phyloP scores from a whole-genome alignment of 129 eudicot genomes.

The Ambrosia artemisiifolia region DNA sequence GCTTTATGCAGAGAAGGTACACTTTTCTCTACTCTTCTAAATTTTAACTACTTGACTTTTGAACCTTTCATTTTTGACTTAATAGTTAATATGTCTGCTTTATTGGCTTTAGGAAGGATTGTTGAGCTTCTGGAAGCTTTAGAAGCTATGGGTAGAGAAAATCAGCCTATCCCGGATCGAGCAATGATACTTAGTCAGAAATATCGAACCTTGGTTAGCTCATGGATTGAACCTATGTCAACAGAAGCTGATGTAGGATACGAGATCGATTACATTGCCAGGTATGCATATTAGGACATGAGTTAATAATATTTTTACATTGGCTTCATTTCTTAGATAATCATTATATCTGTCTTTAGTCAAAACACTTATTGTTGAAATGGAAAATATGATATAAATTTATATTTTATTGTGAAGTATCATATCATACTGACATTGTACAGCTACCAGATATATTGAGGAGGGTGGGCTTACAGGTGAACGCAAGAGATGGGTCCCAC shows the following conservation, averaged over 20 bases:
- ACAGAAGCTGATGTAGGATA: conserved; percentile 96
- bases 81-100: neutral
- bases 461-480: conserved; percentile 98
- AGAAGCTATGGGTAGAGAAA: conserved; percentile 85
- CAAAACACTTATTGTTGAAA: neutral
- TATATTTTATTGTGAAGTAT: neutral
- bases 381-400: neutral
- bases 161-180: conserved; percentile 77
- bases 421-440: conserved; percentile 26
- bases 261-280: conserved; percentile 89
- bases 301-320: neutral
- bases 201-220: conserved; percentile 90
- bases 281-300: conserved; percentile 32
- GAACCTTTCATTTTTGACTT: neutral
- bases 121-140: conserved; percentile 85
- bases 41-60: conserved; percentile 2
- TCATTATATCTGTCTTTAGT: conserved; percentile 4
- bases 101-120: conserved; percentile 63
- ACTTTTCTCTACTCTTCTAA: conserved; percentile 5
- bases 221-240: conserved; percentile 98
- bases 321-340: neutral
- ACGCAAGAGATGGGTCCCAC: conserved; percentile 97
- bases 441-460: conserved; percentile 56
- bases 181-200: conserved; percentile 94
- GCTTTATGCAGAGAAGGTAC: conserved; percentile 90